Base-by-base conservation (phyloP, 2,329 filamentous ascomycete species). In the Sporothrix dimorphospora region DNA sequence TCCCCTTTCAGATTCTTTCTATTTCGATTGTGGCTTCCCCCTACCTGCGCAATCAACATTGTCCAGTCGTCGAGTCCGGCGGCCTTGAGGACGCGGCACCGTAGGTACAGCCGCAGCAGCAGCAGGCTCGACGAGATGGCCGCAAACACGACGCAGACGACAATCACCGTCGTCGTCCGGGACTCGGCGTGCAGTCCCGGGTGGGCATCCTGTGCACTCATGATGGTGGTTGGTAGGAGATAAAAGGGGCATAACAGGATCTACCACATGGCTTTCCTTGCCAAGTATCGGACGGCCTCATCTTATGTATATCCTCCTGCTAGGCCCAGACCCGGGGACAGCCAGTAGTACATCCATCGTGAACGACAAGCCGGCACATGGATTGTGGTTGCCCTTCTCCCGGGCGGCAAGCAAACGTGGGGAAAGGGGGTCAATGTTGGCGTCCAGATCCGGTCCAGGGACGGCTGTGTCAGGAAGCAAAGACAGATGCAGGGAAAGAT, bases 331-430 rank as follows among this genome's bases (percentile, higher is more conserved):
- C 47, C 30, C 3, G 30, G 30, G 30, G 30, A 49, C 21, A 24
- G n/a, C n/a, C n/a, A n/a, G n/a, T n/a, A n/a, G n/a, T n/a, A n/a
- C n/a, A n/a, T n/a, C n/a, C n/a, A n/a, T n/a, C n/a, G n/a, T n/a
- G n/a, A n/a, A n/a, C n/a, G n/a, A n/a, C n/a, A n/a, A n/a, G n/a
- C n/a, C 51, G 51, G 51, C 51, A 55, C 24, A 24, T 55, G 51
- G 51, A 53, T 24, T 12, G 24, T 1, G 21, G n/a, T n/a, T 24
- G n/a, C 21, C 21, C 51, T 53, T 53, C 51, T 53, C n/a, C 51
- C 51, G 51, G 51, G 51, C 51, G 51, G 51, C 51, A 53, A 27
- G 21, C 51, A 53, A 27, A 53, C 21, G 51, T 53, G 51, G 51
- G 51, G 51, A 53, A 53, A 27, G 51, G 51, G 51, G 51, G 24